These are phyloP conservation scores for Cercophora sp. DNA, from an alignment of 495 filamentous ascomycete genomes.

Conservation along the genomic window DNA sequence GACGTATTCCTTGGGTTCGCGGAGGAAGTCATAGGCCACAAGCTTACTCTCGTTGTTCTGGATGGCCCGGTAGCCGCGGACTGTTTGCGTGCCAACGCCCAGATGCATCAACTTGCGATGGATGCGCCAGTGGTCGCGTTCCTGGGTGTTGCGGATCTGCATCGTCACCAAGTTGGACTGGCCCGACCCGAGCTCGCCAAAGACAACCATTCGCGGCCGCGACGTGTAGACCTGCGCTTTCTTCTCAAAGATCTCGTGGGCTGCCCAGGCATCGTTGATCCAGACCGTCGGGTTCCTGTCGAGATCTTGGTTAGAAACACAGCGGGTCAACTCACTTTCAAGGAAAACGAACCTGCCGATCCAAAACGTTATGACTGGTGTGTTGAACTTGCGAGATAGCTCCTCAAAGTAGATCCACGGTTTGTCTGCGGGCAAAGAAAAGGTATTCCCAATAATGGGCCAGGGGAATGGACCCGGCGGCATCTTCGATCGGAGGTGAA, in stretches of 20 bases:
- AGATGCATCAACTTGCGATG: constrained; percentile 60
- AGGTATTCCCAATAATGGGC: constrained; percentile 55
- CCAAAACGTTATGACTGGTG: constrained; percentile 60
- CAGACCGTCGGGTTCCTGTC: constrained; percentile 57
- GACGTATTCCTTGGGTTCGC: constrained; percentile 48
- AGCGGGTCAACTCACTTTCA: too few species aligned
- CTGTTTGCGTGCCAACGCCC: constrained; percentile 57
- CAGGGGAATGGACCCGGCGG: constrained; percentile 53
- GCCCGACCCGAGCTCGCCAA: constrained; percentile 56
- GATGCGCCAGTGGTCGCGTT: constrained; percentile 57
- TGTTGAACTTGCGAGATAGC: constrained; percentile 49
- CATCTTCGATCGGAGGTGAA: constrained; percentile 47
- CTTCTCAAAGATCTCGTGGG: constrained; percentile 54
- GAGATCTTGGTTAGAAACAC: too few species aligned
- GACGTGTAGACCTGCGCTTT: constrained; percentile 54
- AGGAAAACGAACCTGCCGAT: constrained; percentile 44
- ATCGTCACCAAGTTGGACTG: constrained; percentile 58
- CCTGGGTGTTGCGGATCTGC: constrained; percentile 41
- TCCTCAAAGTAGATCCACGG: constrained; percentile 64
- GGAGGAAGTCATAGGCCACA: constrained; percentile 49
- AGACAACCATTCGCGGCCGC: constrained; percentile 51
- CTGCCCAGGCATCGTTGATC: constrained; percentile 62
- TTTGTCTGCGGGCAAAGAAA: constrained; percentile 54
- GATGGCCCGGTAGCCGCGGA: constrained; percentile 54
- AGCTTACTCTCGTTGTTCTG: constrained; percentile 57